phyloP scores from a whole-genome alignment of 1,284 basidiomycete genomes.

The Pseudozyma pruni region DNA sequence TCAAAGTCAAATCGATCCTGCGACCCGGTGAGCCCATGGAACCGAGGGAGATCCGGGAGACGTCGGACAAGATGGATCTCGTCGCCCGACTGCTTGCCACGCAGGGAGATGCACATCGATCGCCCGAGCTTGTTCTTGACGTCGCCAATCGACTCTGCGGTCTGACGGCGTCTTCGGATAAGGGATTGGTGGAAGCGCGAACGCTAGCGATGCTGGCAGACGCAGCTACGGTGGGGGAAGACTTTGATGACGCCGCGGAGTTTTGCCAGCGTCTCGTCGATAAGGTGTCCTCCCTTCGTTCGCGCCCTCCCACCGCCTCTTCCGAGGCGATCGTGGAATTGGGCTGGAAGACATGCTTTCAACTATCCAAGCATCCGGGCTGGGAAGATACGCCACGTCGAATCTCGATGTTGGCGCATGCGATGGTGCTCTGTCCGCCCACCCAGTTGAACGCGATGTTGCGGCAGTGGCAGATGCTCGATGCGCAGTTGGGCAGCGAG shows the following conservation, averaged over 20 bases:
- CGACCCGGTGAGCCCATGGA: slow-evolving; percentile 9
- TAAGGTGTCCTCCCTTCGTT: slow-evolving; percentile 5
- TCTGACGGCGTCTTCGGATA: not conserved
- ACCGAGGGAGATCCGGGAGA: slow-evolving; percentile 34
- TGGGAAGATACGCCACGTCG: slow-evolving; percentile 40
- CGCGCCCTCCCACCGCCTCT: not conserved
- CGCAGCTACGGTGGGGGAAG: slow-evolving; percentile 24
- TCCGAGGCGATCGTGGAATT: slow-evolving; percentile 17
- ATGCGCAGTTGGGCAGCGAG: slow-evolving; percentile 22
- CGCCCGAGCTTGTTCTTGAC: slow-evolving; percentile 41
- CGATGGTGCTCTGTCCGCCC: slow-evolving; percentile 28
- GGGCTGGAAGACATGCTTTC: slow-evolving; percentile 35
- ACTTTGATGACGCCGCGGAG: slow-evolving; percentile 24
- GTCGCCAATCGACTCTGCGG: slow-evolving; percentile 23
- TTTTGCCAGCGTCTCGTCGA: slow-evolving; percentile 34
- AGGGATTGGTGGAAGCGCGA: slow-evolving; percentile 22
- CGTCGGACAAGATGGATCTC: slow-evolving; percentile 29
- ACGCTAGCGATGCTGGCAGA: slow-evolving; percentile 50
- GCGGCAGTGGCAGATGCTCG: slow-evolving; percentile 25
- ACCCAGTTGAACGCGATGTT: slow-evolving; percentile 26
- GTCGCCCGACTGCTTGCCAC: slow-evolving; percentile 21
- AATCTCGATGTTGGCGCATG: slow-evolving; percentile 31
- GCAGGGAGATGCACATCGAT: slow-evolving; percentile 36
- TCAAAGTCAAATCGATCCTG: slow-evolving; percentile 30
- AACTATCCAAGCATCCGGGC: slow-evolving; percentile 38